A percentile compares a stretch with the other conserved stretches of the same genome.
Evolutionary conservation across 441 rosid species (phyloP).

Genomic region (Raphanus hybrid): DNA sequence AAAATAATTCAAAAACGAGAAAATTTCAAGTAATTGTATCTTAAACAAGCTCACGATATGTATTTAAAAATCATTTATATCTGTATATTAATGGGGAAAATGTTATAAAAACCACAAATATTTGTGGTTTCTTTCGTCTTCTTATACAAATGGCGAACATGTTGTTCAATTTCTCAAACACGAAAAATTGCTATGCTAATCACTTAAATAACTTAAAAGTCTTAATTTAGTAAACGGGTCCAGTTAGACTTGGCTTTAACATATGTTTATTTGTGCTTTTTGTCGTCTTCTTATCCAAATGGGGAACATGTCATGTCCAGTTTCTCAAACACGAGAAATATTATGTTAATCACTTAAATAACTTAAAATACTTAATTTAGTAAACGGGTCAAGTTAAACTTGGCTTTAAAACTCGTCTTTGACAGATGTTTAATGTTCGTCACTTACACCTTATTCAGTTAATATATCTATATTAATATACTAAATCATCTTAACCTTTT

Average conservation of each 20-base stretch:
- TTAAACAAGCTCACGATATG: neutral
- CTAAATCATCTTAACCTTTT: neutral
- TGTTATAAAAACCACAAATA: neutral
- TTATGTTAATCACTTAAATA: conserved; percentile 14
- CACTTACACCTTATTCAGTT: conserved; percentile 6
- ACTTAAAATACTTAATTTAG: neutral
- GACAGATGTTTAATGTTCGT: conserved; percentile 25
- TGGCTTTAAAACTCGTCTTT: conserved; percentile 8
- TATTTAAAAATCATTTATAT: neutral
- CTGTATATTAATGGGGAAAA: neutral
- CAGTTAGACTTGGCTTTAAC: neutral
- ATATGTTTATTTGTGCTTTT: neutral
- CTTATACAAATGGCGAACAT: conserved; percentile 3
- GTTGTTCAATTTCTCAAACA: neutral
- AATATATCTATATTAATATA: no score
- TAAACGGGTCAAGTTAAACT: conserved; percentile 26
- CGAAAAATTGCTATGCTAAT: neutral
- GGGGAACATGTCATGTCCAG: conserved; percentile 12
- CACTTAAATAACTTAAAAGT: neutral
- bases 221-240: conserved; percentile 21
- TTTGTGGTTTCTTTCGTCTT: neutral
- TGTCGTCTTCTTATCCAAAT: neutral
- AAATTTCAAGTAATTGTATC: neutral
- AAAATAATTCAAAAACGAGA: neutral
- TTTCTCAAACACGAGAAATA: neutral